Conservation (phyloP, 2,329 filamentous ascomycete species). For the Sclerotinia minor region DNA sequence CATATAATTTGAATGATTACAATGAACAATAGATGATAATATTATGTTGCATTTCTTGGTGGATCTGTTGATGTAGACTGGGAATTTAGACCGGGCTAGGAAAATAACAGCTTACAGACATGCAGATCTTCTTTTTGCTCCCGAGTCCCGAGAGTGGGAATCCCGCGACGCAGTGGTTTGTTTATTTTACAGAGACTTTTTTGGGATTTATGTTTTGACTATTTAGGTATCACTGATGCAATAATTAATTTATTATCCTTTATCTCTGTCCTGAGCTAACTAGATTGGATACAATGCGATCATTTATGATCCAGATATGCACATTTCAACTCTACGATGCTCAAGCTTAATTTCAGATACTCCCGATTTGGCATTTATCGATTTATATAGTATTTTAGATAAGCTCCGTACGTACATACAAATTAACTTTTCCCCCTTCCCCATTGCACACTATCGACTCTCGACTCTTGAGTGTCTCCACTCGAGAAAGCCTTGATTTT, state of each 20-base stretch:
- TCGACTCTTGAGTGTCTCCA: slow-evolving; percentile 3
- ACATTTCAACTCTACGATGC: not conserved
- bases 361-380: not conserved
- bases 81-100: slow-evolving; percentile 3
- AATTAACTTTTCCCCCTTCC: not conserved
- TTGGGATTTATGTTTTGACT: not conserved
- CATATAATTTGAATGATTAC: not conserved
- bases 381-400: not conserved
- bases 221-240: not conserved
- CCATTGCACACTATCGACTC: slow-evolving; percentile 8
- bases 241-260: slow-evolving; percentile 10
- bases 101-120: slow-evolving; percentile 16
- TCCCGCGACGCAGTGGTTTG: not conserved
- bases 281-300: slow-evolving; percentile 1
- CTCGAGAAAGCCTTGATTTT: slow-evolving; percentile 9
- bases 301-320: slow-evolving; percentile 6
- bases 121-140: slow-evolving; percentile 20
- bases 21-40: slow-evolving; percentile 6
- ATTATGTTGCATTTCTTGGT: slow-evolving; percentile 3
- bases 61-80: slow-evolving; percentile 13
- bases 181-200: not conserved
- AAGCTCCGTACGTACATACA: not conserved
- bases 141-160: slow-evolving; percentile 21
- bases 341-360: not conserved
- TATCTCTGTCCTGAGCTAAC: slow-evolving; percentile 5